Base-by-base conservation (phyloP, 352 stramenopile genomes). In the Pythium apleroticum region DNA sequence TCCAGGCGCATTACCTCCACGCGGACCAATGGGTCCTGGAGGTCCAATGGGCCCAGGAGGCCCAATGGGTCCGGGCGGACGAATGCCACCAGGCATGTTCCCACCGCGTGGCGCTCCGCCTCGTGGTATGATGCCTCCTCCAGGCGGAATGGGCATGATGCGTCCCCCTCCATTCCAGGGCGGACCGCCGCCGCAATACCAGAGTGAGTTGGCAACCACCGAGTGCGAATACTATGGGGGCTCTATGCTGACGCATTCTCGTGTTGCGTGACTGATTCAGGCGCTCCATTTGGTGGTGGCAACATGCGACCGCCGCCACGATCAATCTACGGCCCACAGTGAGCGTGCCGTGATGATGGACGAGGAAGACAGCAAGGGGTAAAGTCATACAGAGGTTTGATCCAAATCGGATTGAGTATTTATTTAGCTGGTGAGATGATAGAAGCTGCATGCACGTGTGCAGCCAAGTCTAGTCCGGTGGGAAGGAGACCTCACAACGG, bases 261-360 rank as follows among this genome's bases (percentile, higher is more conserved):
- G 2, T 37, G 12, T 8, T 56, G 43, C 45, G 35, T 50, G 27
- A 28, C 8, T 41, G 33, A 12, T 41, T 19, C n/a, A 68, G 71
- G 63, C 46, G 53, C 57, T 43, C 74, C 76, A 17, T 87, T 86
- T 62, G 73, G 70, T 28, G 62, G 66, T 28, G 60, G 68, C 15
- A 68, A 67, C 59, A 73, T 77, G 45, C 75, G 81, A 60, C 74
- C 80, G 14, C 82, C 79, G 6, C 60, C 63, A 12, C 74, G 82
- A 64, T 91, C 82, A 27, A 93, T 93, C 62, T 93, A 93, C 63
- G 84, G 84, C 17, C 84, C 84, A 35, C 73, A 90, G 57, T 86
- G 43, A 50, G 43, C 20, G 19, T 9, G 20, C 5, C 12, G 33
- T 17, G 12, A 9, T 12, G 43, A 50, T 50, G 7, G 27, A 28